Base-by-base conservation (phyloP, 2,329 filamentous ascomycete genomes). In the Pseudonectria buxi region DNA sequence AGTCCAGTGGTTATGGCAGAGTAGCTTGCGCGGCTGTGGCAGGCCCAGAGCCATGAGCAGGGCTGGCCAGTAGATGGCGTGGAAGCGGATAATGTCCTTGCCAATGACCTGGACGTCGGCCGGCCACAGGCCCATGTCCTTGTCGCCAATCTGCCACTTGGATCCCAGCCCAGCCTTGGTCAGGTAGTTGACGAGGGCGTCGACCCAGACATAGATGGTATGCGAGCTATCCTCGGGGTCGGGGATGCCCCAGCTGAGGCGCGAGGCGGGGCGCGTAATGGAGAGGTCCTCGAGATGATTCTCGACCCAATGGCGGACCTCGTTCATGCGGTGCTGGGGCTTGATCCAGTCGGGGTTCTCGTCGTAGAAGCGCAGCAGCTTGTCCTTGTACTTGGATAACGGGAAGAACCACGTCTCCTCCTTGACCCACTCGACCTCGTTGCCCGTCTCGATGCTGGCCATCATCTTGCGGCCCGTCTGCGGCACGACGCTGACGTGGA, bases 121-220 rank as follows among this genome's bases (percentile, higher is more conserved):
- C 4, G 92, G 92, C 90, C 92, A 98, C 15, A 85, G 79, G 32
- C 74, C 73, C 14, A 64, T 65, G 11, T 68, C 59, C 40, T 83
- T 77, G 4, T 72, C 65, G 2, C 78, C 78, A 0, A 84, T 81
- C 1, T 78, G 63, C 78, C 83, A 87, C 14, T 51, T 50, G 26
- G 50, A 53, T 9, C 60, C 59, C 55, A 94, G 96, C 11, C 90
- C 88, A 2, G 87, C 77, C 44, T 82, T 86, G 12, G 89, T 95
- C 33, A 92, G 65, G 58, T 98, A 98, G 61, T 95, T 98, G 52
- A 96, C 74, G 22, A 98, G 74, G 2, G 92, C 92, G 62, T 98
- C 94, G 0, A 98, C 74, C 92, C 92, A 98, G 24, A 98, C 94
- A 54, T 98, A 98, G 39, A 98, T 90, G 3, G 89, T 96, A 61